Evolutionary conservation across 2,329 filamentous ascomycete species (phyloP).

Genomic region (Teratosphaeria nubilosa): DNA sequence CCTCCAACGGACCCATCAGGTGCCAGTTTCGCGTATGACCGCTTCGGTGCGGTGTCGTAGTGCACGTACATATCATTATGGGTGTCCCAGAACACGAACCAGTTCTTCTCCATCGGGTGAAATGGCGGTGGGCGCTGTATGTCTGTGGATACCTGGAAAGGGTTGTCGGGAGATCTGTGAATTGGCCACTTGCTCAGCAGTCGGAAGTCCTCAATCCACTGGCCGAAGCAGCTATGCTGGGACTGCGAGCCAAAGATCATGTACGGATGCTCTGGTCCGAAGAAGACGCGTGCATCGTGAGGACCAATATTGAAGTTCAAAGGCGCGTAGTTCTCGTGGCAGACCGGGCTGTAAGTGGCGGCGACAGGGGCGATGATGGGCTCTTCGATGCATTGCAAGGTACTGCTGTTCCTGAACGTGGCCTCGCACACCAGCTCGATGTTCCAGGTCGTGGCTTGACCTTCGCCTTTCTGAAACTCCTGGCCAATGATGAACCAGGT

Average conservation of each 20-base stretch:
- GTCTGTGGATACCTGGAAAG: constrained; percentile 39
- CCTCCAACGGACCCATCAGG: constrained; percentile 38
- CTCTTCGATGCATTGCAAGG: constrained; percentile 33
- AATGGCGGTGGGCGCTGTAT: constrained; percentile 41
- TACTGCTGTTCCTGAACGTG: constrained; percentile 32
- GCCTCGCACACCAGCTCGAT: constrained; percentile 40
- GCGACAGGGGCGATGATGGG: constrained; percentile 38
- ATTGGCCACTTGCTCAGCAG: constrained; percentile 32
- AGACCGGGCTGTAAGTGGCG: constrained; percentile 36
- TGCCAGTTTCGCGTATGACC: constrained; percentile 40
- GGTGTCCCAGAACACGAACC: constrained; percentile 51
- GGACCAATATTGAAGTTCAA: constrained; percentile 43
- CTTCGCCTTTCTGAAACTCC: constrained; percentile 14
- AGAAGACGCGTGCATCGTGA: constrained; percentile 50
- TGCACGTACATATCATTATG: constrained; percentile 40
- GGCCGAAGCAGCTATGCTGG: constrained; percentile 44
- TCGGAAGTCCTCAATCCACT: constrained; percentile 47
- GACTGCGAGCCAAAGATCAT: constrained; percentile 49
- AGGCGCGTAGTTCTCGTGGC: constrained; percentile 34
- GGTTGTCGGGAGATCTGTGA: constrained; percentile 10
- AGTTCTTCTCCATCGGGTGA: constrained; percentile 49
- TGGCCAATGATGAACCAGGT: constrained; percentile 41
- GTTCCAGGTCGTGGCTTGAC: background rate
- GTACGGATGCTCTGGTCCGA: constrained; percentile 42
- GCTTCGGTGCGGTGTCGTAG: constrained; percentile 42